phyloP scores from a whole-genome alignment of 306 rosid species.

The Trichosanthes cucumerina region DNA sequence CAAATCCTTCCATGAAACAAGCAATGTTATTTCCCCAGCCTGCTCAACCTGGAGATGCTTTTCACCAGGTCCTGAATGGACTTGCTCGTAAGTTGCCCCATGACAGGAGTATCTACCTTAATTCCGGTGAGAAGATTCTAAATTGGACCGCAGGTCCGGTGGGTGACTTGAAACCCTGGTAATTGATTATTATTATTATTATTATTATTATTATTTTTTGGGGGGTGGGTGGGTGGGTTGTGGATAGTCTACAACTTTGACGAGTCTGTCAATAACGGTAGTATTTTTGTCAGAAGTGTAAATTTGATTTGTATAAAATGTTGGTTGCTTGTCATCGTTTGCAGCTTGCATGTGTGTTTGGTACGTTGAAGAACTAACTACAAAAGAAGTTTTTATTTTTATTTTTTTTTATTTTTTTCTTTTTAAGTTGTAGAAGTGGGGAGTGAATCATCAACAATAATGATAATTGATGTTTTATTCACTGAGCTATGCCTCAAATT shows the following conservation, averaged over 20 bases:
- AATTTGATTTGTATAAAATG: neutral
- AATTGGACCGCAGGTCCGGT: constrained; percentile 97
- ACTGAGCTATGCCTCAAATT: no score
- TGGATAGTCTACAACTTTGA: neutral
- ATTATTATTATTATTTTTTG: neutral
- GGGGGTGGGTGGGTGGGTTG: neutral
- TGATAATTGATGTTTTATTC: no score
- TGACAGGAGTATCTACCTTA: constrained; percentile 43
- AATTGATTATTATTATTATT: no score
- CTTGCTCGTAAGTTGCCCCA: constrained; percentile 94
- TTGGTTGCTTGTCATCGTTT: neutral
- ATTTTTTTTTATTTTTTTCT: no score
- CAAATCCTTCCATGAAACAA: constrained; percentile 96
- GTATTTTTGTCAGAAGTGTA: neutral
- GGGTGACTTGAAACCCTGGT: constrained; percentile 85
- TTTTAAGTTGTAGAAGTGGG: no score
- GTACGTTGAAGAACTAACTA: neutral
- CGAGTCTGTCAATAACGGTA: neutral
- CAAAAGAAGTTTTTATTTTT: neutral
- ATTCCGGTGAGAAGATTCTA: constrained; percentile 50
- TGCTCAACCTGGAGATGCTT: constrained; percentile 81
- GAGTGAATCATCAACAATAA: no score
- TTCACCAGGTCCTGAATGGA: constrained; percentile 90
- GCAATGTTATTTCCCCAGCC: constrained; percentile 98
- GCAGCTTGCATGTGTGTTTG: neutral